Percentiles rank a stretch among this genome's conserved stretches.
Evolutionary conservation across 2,329 filamentous ascomycete genomes (phyloP).

Genomic region (Albifimbria verrucaria): DNA sequence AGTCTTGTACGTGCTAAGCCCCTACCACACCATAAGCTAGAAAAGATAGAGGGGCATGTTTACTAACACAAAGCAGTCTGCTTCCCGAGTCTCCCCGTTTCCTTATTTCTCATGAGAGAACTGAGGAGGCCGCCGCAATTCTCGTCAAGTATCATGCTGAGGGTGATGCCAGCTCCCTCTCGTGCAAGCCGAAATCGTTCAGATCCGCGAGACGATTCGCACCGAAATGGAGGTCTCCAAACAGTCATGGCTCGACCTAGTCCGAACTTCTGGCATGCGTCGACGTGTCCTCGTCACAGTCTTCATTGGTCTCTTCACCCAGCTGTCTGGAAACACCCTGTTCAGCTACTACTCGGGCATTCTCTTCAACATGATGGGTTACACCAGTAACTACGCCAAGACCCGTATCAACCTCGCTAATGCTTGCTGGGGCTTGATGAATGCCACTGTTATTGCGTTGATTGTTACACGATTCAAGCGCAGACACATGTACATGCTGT

Average conservation of each 20-base stretch:
- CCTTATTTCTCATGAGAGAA: slow-evolving; percentile 26
- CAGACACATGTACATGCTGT: slow-evolving; percentile 49
- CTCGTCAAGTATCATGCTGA: slow-evolving; percentile 47
- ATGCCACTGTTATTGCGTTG: slow-evolving; percentile 36
- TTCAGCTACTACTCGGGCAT: slow-evolving; percentile 25
- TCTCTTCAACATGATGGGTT: slow-evolving; percentile 43
- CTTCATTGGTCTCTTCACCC: slow-evolving; percentile 50
- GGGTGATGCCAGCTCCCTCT: slow-evolving; percentile 46
- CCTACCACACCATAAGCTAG: neutral
- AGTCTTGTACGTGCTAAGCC: slow-evolving; percentile 29
- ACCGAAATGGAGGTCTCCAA: slow-evolving; percentile 50
- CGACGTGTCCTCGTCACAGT: slow-evolving; percentile 45
- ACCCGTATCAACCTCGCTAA: slow-evolving; percentile 43
- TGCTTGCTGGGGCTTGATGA: slow-evolving; percentile 42
- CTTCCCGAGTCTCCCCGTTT: slow-evolving; percentile 30
- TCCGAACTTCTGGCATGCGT: slow-evolving; percentile 46
- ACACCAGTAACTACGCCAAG: slow-evolving; percentile 36
- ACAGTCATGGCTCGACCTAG: slow-evolving; percentile 48
- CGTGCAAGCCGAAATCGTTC: slow-evolving; percentile 56
- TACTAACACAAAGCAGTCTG: slow-evolving; percentile 2
- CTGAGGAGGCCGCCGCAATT: slow-evolving; percentile 27
- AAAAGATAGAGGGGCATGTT: neutral
- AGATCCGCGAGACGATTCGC: slow-evolving; percentile 56
- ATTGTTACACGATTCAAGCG: slow-evolving; percentile 43
- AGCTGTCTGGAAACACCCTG: slow-evolving; percentile 46